Evolutionary conservation across 352 stramenopile genomes (phyloP), one percentile per base, ranked within the genome.

Genomic region (Phytophthora brassicae): DNA sequence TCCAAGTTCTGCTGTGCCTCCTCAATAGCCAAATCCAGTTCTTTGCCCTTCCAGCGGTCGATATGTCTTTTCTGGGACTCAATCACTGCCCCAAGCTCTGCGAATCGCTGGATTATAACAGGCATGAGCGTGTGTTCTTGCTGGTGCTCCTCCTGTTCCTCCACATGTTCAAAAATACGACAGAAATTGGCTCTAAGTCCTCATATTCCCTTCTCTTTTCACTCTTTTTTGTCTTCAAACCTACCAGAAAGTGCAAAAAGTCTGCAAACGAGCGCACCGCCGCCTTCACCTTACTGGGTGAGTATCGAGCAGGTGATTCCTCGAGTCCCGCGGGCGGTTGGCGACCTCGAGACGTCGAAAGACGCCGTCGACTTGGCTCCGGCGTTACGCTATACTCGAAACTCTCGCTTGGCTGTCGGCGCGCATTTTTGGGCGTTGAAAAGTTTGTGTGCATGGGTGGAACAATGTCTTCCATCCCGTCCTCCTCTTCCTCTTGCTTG

Each of bases 11-110:
- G 73, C 46, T 91, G 74, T 1, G 72, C 62, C 43, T 92, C 85
- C 12, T 74, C 83, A 59, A 92, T 92, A 22, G 84, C 81, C 44
- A 91, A 62, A 33, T 94, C 83, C 42, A 92, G 61, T 45, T 92
- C 85, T 66, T 90, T 90, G 55, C 85, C 72, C 74, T 94, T 94
- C 85, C 85, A 94, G 20, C 77, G 79, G 51, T 94, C 83, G 29
- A 92, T 92, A 44, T 94, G 80, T 41, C 81, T 74, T 68, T 94
- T 94, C 66, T 94, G 85, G 16, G 81, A 90, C 75, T 94, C 83
- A 58, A 94, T 94, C 3, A 94, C 81, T 1, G 81, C 74, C 6
- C 85, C 85, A 9, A 94, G 69, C 52, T 94, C 82, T 8, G 81
- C 74, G 51, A 92, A 90, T 20, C 81, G 69, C 59, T 88, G 70